Conservation (phyloP, 768 basidiomycete genomes). For the Pulveroboletus sp. region DNA sequence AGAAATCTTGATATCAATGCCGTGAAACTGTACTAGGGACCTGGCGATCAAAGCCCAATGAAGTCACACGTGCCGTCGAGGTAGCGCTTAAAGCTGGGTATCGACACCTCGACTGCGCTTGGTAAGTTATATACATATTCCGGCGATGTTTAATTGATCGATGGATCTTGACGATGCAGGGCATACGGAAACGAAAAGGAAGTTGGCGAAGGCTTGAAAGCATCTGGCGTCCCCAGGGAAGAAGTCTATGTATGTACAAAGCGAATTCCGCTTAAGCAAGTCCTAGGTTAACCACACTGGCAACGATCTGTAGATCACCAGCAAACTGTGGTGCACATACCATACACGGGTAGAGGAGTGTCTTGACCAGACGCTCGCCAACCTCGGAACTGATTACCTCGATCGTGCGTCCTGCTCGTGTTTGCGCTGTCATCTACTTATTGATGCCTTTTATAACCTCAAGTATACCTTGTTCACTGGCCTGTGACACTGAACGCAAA, state of each 20-base stretch:
- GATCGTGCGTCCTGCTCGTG: constrained; percentile 56
- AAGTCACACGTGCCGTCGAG: constrained; percentile 69
- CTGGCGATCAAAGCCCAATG: constrained; percentile 69
- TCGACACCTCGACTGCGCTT: constrained; percentile 66
- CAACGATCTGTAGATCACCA: constrained; percentile 56
- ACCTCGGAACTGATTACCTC: constrained; percentile 82
- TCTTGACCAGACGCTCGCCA: constrained; percentile 71
- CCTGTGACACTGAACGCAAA: constrained; percentile 72
- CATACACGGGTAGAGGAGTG: constrained; percentile 71
- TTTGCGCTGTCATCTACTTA: background rate
- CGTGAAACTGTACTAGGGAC: constrained; percentile 51
- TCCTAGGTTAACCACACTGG: constrained; percentile 49
- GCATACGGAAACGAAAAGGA: constrained; percentile 72
- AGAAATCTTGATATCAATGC: background rate
- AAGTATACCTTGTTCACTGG: constrained; percentile 76
- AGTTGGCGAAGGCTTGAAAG: constrained; percentile 73
- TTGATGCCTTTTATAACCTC: background rate
- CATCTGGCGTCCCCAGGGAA: constrained; percentile 67
- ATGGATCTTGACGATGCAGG: constrained; percentile 22
- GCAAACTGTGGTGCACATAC: constrained; percentile 67
- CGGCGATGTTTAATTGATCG: constrained; percentile 13
- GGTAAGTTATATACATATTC: constrained; percentile 30
- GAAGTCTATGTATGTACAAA: constrained; percentile 80
- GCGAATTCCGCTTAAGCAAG: constrained; percentile 43
- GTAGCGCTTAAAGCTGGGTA: constrained; percentile 71